Conservation (phyloP, 2,329 filamentous ascomycete species). For the Monilinia laxa region DNA sequence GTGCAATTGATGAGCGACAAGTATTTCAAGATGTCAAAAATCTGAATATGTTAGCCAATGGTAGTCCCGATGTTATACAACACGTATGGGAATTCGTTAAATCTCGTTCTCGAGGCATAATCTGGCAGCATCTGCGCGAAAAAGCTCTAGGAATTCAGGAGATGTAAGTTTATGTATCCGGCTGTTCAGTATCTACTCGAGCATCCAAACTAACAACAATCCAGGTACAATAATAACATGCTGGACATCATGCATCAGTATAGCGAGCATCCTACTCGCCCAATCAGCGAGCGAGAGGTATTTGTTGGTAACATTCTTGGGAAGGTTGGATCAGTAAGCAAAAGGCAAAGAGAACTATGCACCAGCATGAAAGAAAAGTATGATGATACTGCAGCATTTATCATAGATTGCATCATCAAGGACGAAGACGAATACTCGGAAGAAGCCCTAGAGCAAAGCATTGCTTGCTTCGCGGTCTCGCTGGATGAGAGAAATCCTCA, state of each 20-base stretch:
- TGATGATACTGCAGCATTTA: slow-evolving; percentile 44
- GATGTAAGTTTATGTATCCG: slow-evolving; percentile 43
- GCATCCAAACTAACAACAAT: neutral
- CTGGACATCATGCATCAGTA: slow-evolving; percentile 48
- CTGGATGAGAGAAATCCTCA: slow-evolving; percentile 39
- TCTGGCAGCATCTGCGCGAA: slow-evolving; percentile 44
- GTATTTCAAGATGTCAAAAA: slow-evolving; percentile 49
- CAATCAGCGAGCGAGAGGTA: slow-evolving; percentile 53
- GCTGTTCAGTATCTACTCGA: neutral
- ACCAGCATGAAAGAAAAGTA: slow-evolving; percentile 47
- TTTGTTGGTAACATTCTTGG: slow-evolving; percentile 59
- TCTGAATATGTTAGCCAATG: neutral
- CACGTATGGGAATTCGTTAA: slow-evolving; percentile 45
- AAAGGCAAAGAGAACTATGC: slow-evolving; percentile 45
- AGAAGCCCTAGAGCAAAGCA: slow-evolving; percentile 49
- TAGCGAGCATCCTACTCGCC: slow-evolving; percentile 44
- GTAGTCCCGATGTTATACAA: slow-evolving; percentile 32
- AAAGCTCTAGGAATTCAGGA: slow-evolving; percentile 46
- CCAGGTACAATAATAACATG: slow-evolving; percentile 54
- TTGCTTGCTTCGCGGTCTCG: slow-evolving; percentile 50
- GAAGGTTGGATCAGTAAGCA: slow-evolving; percentile 44
- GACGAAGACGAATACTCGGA: slow-evolving; percentile 42
- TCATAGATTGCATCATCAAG: slow-evolving; percentile 46
- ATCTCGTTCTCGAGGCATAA: slow-evolving; percentile 38
- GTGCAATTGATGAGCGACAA: slow-evolving; percentile 67